These are phyloP conservation scores for Solanum tarijense DNA, from an alignment of 257 asterid species.

Conservation along the genomic window DNA sequence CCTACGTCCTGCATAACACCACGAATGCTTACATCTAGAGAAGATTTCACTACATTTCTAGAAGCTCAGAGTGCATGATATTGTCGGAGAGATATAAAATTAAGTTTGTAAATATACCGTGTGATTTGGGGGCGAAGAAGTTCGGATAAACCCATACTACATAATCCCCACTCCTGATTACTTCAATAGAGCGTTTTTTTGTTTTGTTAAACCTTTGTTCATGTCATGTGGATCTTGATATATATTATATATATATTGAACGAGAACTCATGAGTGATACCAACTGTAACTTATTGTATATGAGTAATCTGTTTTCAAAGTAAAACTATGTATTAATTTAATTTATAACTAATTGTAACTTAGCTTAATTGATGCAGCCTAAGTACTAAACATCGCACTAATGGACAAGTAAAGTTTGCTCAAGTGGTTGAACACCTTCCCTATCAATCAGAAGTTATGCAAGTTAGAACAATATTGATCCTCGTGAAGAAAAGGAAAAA, in stretches of 20 bases:
- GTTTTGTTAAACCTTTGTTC: neutral
- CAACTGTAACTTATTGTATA: neutral
- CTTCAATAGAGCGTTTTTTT: neutral
- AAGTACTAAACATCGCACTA: neutral
- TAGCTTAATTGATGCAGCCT: neutral
- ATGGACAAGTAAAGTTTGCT: neutral
- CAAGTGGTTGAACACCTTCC: neutral
- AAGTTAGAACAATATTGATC: no score
- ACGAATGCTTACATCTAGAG: constrained; percentile 40
- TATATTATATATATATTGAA: neutral
- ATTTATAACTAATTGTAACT: neutral
- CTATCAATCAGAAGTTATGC: no score
- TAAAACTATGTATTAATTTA: neutral
- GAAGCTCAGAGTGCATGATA: constrained; percentile 59
- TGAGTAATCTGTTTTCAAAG: neutral
- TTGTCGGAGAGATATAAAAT: neutral
- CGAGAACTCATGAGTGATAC: neutral
- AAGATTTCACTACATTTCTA: constrained; percentile 53
- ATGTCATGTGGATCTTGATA: neutral
- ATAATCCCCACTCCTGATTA: neutral
- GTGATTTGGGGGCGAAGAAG: neutral
- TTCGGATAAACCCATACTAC: neutral
- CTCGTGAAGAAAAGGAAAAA: no score
- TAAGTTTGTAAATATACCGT: neutral
- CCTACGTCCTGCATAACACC: constrained; percentile 39